Conservation (phyloP, 305 asterid species). For the Petunia hybrid region DNA sequence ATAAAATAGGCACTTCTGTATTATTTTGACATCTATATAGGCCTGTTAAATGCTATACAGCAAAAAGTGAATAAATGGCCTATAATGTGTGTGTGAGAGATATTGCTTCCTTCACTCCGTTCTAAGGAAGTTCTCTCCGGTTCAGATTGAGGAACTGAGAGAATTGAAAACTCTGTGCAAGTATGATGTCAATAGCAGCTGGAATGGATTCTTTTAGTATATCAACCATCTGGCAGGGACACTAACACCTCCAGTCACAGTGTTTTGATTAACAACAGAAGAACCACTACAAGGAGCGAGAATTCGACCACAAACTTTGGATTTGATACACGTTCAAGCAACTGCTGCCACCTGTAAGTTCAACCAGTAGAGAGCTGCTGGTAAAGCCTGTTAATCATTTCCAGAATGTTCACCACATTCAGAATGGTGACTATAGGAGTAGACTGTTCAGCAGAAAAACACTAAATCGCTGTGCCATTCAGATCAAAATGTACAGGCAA, state of each 20-base stretch:
- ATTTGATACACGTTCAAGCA: conserved; percentile 46
- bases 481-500: not conserved
- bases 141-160: not conserved
- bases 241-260: conserved; percentile 38
- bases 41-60: conserved; percentile 15
- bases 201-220: not conserved
- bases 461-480: not conserved
- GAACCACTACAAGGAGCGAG: conserved; percentile 56
- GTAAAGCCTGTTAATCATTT: conserved; percentile 87
- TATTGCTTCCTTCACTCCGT: not conserved
- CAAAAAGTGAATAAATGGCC: not conserved
- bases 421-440: conserved; percentile 55
- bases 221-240: not conserved
- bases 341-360: conserved; percentile 95
- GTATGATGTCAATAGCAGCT: conserved; percentile 22
- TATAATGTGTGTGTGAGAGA: not conserved
- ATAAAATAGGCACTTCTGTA: conserved; percentile 23
- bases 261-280: conserved; percentile 60
- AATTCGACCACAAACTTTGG: conserved; percentile 63
- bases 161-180: conserved; percentile 18
- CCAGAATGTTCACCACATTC: conserved; percentile 75
- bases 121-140: conserved; percentile 1
- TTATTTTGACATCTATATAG: conserved; percentile 4
- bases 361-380: conserved; percentile 98
- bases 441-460: not conserved